phyloP scores from a whole-genome alignment of 176 grass and related monocot species.

The Paspalum notatum region DNA sequence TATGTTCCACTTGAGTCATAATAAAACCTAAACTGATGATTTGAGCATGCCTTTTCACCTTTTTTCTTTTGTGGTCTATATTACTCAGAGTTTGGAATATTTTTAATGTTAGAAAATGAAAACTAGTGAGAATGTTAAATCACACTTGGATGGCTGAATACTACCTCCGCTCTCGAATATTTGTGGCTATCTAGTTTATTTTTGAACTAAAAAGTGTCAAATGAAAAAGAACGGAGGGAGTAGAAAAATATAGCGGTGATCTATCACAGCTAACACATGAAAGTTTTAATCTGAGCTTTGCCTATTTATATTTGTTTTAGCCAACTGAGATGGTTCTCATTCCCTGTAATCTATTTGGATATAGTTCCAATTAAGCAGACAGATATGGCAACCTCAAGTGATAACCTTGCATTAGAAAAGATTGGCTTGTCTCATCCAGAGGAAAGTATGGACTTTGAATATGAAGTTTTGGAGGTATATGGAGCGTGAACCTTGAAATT shows the following conservation, averaged over 20 bases:
- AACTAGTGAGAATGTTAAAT: slow-evolving; percentile 18
- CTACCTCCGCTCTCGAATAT: too few species aligned
- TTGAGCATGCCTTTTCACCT: neutral
- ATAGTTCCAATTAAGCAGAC: slow-evolving; percentile 51
- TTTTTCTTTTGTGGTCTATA: neutral
- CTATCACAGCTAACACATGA: neutral
- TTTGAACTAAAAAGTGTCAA: too few species aligned
- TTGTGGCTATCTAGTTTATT: too few species aligned
- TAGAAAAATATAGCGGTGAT: too few species aligned
- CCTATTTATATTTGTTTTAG: slow-evolving; percentile 26
- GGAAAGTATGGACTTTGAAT: slow-evolving; percentile 51
- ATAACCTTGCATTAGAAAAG: slow-evolving; percentile 30
- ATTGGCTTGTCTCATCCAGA: slow-evolving; percentile 34
- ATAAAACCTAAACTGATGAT: neutral
- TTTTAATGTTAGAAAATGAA: slow-evolving; percentile 18
- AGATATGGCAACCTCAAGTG: slow-evolving; percentile 33
- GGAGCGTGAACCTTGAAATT: slow-evolving; percentile 14
- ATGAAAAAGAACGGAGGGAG: too few species aligned
- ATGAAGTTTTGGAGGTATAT: slow-evolving; percentile 56
- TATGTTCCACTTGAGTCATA: slow-evolving; percentile 14
- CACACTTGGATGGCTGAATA: neutral
- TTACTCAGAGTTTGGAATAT: neutral
- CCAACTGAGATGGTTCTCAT: slow-evolving; percentile 17
- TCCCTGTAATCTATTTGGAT: slow-evolving; percentile 41
- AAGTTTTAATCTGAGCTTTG: slow-evolving; percentile 26